Base-by-base conservation (phyloP, 345 rosid species). In the Passiflora organensis region DNA sequence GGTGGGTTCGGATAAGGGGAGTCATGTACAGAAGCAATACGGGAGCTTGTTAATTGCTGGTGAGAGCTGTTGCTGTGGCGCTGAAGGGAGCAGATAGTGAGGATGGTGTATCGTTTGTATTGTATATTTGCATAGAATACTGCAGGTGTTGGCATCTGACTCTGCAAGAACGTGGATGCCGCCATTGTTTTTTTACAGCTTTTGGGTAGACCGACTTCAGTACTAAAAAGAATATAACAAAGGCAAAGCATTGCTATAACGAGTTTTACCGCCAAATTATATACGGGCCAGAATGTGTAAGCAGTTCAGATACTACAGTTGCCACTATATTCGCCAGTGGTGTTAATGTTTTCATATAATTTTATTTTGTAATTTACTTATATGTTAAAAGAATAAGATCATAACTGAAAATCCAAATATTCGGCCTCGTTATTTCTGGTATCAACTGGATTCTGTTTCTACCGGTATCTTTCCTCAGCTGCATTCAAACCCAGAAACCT, bases 101-200 rank as follows among this genome's bases (percentile, higher is more conserved):
- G 43, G n/a, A 41, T 15, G 34, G 8, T 28, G 34, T 28, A 28
- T 28, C 34, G 34, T 8, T n/a, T 28, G 34, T 8, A 28, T 28
- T 28, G 34, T 28, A 28, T 28, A 28, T 28, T 28, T 28, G 34
- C 8, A 28, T 28, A 28, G 10, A 52, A 13, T 60, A 48, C 32
- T 44, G 39, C 34, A 41, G 62, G 13, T 55, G 62, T 12, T 17
- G 47, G 34, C 34, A 3, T 11, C 17, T 53, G 62, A 42, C 34
- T 53, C 51, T 6, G 57, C 25, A 58, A 66, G 62, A 69, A 65
- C 74, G 63, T 62, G 72, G 70, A 47, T 20, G 60, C 66, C 72
- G 71, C 70, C 76, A 58, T 66, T 62, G 8, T 37, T 37, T 37
- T 41, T 65, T 70, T 59, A 74, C 64, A 50, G 63, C 34, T 41